Conservation (phyloP, 208 protist genomes). For the Entamoeba moshkovskii region DNA sequence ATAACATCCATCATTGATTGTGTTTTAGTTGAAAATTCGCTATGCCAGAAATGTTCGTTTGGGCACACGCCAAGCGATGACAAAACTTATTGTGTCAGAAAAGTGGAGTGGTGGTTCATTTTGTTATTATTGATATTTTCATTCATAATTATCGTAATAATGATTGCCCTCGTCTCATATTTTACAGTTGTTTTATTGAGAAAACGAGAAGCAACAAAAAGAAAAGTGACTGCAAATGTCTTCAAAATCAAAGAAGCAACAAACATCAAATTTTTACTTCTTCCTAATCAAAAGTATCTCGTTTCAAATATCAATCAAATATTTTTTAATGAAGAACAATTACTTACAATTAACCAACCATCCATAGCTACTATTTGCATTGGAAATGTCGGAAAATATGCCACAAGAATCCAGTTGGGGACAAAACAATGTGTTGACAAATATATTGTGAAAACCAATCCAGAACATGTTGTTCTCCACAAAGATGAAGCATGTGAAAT, state of each 20-base stretch:
- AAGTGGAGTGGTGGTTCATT: neutral
- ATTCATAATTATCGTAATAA: neutral
- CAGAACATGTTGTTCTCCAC: neutral
- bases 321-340: neutral
- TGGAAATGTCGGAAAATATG: neutral
- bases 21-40: neutral
- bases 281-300: too few species aligned
- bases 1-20: too few species aligned
- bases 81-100: neutral
- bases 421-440: neutral
- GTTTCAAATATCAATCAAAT: too few species aligned
- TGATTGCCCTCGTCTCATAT: neutral
- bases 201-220: too few species aligned
- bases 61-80: neutral
- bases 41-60: neutral
- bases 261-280: too few species aligned
- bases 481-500: neutral
- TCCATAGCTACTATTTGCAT: too few species aligned
- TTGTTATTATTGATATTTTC: neutral
- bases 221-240: too few species aligned
- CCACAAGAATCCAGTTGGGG: neutral
- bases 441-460: neutral
- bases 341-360: neutral
- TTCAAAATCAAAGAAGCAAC: too few species aligned
- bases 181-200: too few species aligned